phyloP scores from a whole-genome alignment of 2,329 filamentous ascomycete genomes.

The Colletotrichum australisinense region DNA sequence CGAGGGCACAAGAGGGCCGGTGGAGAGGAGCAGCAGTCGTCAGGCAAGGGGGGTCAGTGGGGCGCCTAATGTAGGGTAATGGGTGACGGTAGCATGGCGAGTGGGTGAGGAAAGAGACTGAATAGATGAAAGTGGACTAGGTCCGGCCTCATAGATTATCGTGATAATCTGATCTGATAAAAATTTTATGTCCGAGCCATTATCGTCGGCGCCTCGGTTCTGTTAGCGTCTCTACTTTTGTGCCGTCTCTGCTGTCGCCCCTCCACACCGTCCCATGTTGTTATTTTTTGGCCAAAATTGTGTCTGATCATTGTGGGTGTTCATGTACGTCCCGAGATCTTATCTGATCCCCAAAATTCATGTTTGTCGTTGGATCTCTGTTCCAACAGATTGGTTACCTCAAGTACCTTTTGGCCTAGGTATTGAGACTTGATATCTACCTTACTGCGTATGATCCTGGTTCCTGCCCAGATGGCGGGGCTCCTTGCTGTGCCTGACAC shows the following conservation, averaged over 20 bases:
- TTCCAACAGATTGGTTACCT: background rate
- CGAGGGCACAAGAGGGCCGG: constrained; percentile 40
- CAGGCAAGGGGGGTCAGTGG: constrained; percentile 31
- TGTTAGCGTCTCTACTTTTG: constrained; percentile 5
- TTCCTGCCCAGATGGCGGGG: constrained; percentile 10
- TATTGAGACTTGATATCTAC: too few species aligned
- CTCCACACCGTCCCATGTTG: background rate
- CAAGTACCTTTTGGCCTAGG: background rate
- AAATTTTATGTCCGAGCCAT: constrained; percentile 28
- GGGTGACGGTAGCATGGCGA: constrained; percentile 27
- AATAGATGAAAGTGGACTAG: constrained; percentile 16
- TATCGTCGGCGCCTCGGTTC: constrained; percentile 25
- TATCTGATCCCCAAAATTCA: background rate
- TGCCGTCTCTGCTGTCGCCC: background rate
- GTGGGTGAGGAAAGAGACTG: constrained; percentile 18
- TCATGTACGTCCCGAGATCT: too few species aligned
- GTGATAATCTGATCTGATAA: constrained; percentile 34
- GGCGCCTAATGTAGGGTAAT: constrained; percentile 28
- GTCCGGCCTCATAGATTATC: constrained; percentile 26
- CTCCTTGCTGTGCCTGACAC: constrained; percentile 16
- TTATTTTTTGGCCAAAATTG: background rate
- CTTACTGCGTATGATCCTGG: background rate
- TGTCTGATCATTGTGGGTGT: background rate
- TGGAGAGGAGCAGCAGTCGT: constrained; percentile 27
- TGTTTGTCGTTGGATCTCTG: background rate